These are phyloP conservation scores for Microbotryum saponariae DNA, from an alignment of 1,284 basidiomycete species.

Conservation along the genomic window DNA sequence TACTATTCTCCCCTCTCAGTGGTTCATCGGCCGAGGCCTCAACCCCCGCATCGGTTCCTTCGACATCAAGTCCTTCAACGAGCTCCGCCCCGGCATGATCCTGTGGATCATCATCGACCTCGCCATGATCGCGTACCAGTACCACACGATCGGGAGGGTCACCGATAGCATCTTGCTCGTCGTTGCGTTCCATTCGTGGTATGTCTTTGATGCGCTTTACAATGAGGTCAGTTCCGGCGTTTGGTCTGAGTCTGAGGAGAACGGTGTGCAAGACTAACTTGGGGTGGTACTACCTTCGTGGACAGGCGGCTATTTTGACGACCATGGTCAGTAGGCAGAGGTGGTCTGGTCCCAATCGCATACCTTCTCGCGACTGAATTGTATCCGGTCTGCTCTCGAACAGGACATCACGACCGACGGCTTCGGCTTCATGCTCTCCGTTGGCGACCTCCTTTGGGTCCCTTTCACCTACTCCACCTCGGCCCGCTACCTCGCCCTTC, in stretches of 20 bases:
- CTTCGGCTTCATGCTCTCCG: conserved; percentile 95
- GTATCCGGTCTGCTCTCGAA: not conserved
- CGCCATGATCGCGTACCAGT: conserved; percentile 86
- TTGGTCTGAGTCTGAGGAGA: not conserved
- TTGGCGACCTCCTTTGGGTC: conserved; percentile 90
- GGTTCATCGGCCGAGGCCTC: conserved; percentile 91
- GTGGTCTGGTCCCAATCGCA: not conserved
- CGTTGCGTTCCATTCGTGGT: conserved; percentile 75
- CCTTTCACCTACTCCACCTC: conserved; percentile 93
- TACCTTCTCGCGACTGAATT: not conserved
- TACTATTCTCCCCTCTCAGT: conserved; percentile 48
- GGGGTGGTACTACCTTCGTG: not conserved
- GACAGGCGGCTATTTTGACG: conserved; percentile 65
- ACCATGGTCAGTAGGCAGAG: conserved; percentile 43
- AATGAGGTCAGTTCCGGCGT: conserved; percentile 60
- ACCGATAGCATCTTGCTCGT: conserved; percentile 92
- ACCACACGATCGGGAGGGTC: conserved; percentile 58
- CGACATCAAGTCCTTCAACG: conserved; percentile 94
- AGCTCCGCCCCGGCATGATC: conserved; percentile 89
- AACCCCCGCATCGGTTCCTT: conserved; percentile 81
- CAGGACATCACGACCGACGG: conserved; percentile 99
- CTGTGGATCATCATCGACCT: conserved; percentile 89
- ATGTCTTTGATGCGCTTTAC: conserved; percentile 76
- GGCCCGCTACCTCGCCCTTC: conserved; percentile 86
- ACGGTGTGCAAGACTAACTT: not conserved